Conservation (phyloP, 192 early-diverging fungal genomes). For the Podila horticola region DNA sequence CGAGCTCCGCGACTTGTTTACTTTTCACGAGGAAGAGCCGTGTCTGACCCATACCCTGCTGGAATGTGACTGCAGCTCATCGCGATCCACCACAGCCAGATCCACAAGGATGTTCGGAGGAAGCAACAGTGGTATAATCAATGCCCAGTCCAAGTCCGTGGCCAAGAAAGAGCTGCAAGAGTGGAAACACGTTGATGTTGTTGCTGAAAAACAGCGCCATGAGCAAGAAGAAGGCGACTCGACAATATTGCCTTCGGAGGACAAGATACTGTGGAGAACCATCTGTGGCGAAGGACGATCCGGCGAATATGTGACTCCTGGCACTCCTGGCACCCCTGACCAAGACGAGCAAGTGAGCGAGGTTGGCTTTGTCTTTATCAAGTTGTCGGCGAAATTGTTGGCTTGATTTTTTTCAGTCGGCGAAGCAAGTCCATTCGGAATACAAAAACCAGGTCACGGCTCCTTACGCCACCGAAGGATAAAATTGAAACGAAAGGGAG, state of each 20-base stretch:
- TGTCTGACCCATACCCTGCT: constrained; percentile 68
- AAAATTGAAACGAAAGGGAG: too few relatives aligned
- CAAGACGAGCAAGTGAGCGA: background rate
- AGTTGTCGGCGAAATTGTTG: background rate
- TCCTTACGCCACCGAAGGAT: too few relatives aligned
- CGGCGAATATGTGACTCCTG: background rate
- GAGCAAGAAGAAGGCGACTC: background rate
- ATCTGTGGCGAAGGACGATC: background rate
- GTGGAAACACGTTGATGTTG: constrained; percentile 32
- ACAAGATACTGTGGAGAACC: constrained; percentile 15
- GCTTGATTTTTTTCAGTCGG: too few relatives aligned
- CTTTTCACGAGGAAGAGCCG: constrained; percentile 57
- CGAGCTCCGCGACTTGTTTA: constrained; percentile 68
- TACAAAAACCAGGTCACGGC: too few relatives aligned
- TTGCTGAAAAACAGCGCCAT: background rate
- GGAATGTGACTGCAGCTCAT: constrained; percentile 52
- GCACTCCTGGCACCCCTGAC: background rate
- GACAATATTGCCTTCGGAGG: background rate
- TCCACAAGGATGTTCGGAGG: background rate
- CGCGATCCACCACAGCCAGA: background rate
- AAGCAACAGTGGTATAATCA: background rate
- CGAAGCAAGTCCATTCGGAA: too few relatives aligned
- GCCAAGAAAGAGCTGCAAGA: constrained; percentile 32
- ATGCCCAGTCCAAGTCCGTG: constrained; percentile 3
- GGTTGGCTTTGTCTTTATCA: constrained; percentile 22